Conservation (phyloP, 306 rosid genomes). For the Sechiopsis laciniata region DNA sequence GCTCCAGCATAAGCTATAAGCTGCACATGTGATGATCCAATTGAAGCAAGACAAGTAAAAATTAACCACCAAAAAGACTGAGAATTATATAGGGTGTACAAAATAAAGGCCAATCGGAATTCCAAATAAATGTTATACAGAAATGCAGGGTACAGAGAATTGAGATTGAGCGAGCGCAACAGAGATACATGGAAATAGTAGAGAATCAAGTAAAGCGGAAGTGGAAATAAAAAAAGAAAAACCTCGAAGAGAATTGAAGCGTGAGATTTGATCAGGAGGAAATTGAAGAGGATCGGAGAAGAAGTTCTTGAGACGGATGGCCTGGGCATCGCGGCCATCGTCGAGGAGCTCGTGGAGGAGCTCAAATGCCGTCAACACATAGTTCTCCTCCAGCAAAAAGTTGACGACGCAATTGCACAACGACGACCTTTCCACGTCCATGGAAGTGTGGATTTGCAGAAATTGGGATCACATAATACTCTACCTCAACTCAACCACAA, state of each 20-base stretch:
- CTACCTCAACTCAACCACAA: background rate
- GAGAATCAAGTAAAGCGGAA: background rate
- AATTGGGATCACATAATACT: slow-evolving; percentile 7
- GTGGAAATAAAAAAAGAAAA: background rate
- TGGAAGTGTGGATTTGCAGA: slow-evolving; percentile 20
- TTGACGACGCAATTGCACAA: slow-evolving; percentile 97
- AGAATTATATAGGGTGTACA: background rate
- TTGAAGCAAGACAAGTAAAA: background rate
- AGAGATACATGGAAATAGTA: background rate
- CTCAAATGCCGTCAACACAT: slow-evolving; percentile 85
- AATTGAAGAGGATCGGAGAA: slow-evolving; percentile 73
- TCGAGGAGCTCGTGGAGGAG: slow-evolving; percentile 99
- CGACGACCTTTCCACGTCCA: slow-evolving; percentile 93
- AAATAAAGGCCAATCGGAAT: background rate
- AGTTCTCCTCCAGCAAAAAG: slow-evolving; percentile 86
- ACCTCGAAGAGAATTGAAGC: slow-evolving; percentile 82
- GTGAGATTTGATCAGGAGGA: slow-evolving; percentile 83
- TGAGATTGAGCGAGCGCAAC: background rate
- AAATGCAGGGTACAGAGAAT: background rate
- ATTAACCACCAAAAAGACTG: background rate
- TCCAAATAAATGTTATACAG: background rate
- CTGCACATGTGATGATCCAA: background rate
- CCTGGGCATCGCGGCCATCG: slow-evolving; percentile 76
- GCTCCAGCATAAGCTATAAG: background rate
- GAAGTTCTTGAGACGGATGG: slow-evolving; percentile 81